These are phyloP conservation scores for Macrophomina pseudophaseolina DNA, from an alignment of 2,329 filamentous ascomycete species.

Conservation along the genomic window DNA sequence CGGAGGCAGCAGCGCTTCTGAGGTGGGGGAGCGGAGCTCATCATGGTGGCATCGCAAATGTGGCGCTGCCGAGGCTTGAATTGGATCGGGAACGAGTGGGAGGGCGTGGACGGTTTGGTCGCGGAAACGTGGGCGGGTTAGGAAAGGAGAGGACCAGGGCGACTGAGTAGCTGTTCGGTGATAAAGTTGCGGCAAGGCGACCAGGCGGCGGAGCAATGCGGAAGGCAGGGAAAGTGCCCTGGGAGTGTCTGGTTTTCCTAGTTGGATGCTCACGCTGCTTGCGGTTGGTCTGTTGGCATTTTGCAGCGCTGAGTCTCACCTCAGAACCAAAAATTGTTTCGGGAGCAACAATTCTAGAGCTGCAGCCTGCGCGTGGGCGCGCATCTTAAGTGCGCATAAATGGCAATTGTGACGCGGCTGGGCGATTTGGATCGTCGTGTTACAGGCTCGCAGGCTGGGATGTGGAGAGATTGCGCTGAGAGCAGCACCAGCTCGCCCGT, in stretches of 20 bases:
- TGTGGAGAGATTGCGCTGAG: slow-evolving; percentile 19
- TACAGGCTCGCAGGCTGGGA: slow-evolving; percentile 18
- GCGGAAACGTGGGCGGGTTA: not conserved
- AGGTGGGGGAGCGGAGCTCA: not conserved
- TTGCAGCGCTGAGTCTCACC: not conserved
- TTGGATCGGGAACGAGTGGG: not conserved
- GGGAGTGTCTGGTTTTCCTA: slow-evolving; percentile 3
- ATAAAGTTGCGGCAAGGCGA: slow-evolving; percentile 24
- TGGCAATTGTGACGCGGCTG: slow-evolving; percentile 8
- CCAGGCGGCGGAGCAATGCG: slow-evolving; percentile 16
- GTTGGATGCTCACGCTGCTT: not conserved
- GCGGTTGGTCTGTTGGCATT: not conserved
- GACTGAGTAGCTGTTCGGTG: not conserved
- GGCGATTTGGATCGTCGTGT: slow-evolving; percentile 18
- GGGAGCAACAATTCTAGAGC: no score
- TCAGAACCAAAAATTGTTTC: not conserved
- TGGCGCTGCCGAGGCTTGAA: slow-evolving; percentile 2
- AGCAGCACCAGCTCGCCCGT: slow-evolving; percentile 8
- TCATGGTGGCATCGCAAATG: slow-evolving; percentile 8
- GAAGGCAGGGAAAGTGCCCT: slow-evolving; percentile 11
- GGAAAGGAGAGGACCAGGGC: not conserved
- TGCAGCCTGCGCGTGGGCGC: not conserved
- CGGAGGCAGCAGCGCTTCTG: not conserved
- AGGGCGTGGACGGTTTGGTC: not conserved
- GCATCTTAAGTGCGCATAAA: slow-evolving; percentile 4